These are phyloP conservation scores for Zychaea mexicana DNA, from an alignment of 371 early-diverging fungal genomes.

Conservation along the genomic window DNA sequence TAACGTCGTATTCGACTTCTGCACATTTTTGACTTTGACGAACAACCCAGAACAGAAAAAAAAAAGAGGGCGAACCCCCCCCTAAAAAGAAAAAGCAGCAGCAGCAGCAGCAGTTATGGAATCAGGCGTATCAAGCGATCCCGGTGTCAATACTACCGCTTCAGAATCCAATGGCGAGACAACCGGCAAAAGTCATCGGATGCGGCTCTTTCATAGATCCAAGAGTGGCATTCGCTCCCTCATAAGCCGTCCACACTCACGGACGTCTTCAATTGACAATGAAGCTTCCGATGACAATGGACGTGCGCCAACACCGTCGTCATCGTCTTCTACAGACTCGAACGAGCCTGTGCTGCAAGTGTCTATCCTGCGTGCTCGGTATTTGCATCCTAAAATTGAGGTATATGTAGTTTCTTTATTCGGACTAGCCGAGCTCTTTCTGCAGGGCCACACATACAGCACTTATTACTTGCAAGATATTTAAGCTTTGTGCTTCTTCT, in stretches of 20 bases:
- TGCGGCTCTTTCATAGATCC: conserved; percentile 10
- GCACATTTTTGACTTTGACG: neutral
- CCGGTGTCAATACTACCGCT: neutral
- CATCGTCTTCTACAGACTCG: conserved; percentile 5
- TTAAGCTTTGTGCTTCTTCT: too few species aligned
- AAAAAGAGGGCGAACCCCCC: neutral
- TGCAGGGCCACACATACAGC: neutral
- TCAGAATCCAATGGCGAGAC: neutral
- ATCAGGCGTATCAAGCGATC: conserved; percentile 6
- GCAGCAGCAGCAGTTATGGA: neutral
- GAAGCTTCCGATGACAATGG: neutral
- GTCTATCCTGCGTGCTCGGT: conserved; percentile 29
- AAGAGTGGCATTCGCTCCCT: neutral
- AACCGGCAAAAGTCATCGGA: neutral
- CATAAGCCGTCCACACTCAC: conserved; percentile 5
- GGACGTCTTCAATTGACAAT: neutral
- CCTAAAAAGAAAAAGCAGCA: neutral
- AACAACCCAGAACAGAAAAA: too few species aligned
- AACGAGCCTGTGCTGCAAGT: conserved; percentile 28
- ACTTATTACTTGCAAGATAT: neutral
- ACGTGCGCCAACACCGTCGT: neutral
- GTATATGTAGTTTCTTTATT: conserved; percentile 17
- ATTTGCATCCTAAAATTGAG: conserved; percentile 26
- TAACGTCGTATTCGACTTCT: neutral
- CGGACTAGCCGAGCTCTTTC: neutral